phyloP scores from a whole-genome alignment of 1,139 yeast species.

The Protomyces inouyei region DNA sequence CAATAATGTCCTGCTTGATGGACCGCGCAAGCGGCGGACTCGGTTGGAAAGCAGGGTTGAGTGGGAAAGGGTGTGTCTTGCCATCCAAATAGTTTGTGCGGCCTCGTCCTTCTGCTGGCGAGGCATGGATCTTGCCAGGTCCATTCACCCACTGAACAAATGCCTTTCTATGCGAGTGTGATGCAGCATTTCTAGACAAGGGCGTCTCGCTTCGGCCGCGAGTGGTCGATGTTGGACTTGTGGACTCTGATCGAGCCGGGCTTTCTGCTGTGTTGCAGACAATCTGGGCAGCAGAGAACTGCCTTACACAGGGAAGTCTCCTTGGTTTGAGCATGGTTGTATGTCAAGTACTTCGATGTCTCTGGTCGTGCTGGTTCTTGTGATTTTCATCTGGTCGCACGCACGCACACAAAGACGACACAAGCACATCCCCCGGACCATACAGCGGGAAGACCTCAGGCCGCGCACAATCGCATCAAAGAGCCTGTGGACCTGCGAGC shows the following conservation, averaged over 20 bases:
- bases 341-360: neutral
- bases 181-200: constrained; percentile 4
- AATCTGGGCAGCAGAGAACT: neutral
- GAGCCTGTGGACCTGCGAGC: no score
- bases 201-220: neutral
- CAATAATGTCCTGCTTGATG: neutral
- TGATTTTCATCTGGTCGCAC: neutral
- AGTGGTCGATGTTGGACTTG: neutral
- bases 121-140: neutral
- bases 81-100: constrained; percentile 19
- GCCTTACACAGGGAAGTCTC: neutral
- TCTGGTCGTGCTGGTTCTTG: neutral
- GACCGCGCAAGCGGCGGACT: constrained; percentile 1
- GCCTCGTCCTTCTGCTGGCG: neutral
- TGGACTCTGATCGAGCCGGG: neutral
- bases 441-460: no score
- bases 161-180: constrained; percentile 11
- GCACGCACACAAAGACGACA: neutral
- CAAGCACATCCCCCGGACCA: neutral
- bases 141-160: constrained; percentile 12
- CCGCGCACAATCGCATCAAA: no score
- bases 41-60: constrained; percentile 18
- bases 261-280: neutral
- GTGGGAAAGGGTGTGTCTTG: constrained; percentile 15
- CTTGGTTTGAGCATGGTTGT: neutral